A percentile compares a stretch with the other conserved stretches of the same genome.
phyloP scores from a whole-genome alignment of 2,329 filamentous ascomycete genomes.

The Trichoderma polysporum region DNA sequence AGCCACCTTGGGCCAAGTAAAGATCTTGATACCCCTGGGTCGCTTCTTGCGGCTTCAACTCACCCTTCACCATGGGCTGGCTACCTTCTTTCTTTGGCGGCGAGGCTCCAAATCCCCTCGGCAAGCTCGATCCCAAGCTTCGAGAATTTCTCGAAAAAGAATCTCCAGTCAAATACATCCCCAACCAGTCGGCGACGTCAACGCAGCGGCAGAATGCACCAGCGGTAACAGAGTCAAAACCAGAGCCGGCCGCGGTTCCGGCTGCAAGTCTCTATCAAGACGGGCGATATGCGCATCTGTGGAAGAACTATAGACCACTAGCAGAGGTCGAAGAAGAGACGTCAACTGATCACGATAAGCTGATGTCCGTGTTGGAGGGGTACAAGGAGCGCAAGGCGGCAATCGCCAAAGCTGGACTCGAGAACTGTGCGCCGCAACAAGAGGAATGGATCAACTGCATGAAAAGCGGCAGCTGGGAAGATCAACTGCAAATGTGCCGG shows the following conservation, averaged over 20 bases:
- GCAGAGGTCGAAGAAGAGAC: conserved; percentile 65
- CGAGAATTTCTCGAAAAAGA: conserved; percentile 83
- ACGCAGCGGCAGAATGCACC: conserved; percentile 21
- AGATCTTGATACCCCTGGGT: conserved; percentile 12
- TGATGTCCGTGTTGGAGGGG: conserved; percentile 75
- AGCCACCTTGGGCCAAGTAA: not conserved
- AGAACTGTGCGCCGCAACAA: conserved; percentile 91
- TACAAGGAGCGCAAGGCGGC: conserved; percentile 79
- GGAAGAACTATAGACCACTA: conserved; percentile 85
- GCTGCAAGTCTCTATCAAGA: conserved; percentile 56
- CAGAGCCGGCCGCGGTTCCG: conserved; percentile 40
- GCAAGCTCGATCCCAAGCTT: conserved; percentile 77
- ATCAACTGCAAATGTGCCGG: conserved; percentile 76
- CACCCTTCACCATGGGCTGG: conserved; percentile 52
- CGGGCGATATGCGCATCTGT: conserved; percentile 76
- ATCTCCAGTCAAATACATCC: conserved; percentile 68
- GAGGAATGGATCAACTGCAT: conserved; percentile 82
- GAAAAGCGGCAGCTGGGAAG: conserved; percentile 64
- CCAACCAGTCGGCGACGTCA: conserved; percentile 28
- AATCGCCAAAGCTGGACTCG: conserved; percentile 78
- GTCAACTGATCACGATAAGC: conserved; percentile 75
- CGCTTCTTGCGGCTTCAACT: conserved; percentile 1
- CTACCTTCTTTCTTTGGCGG: conserved; percentile 54
- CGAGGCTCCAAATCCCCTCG: conserved; percentile 54
- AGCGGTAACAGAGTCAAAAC: conserved; percentile 24